These are phyloP conservation scores for Arthrobotrys entomopaga DNA, from an alignment of 2,329 filamentous ascomycete genomes.

Conservation along the genomic window DNA sequence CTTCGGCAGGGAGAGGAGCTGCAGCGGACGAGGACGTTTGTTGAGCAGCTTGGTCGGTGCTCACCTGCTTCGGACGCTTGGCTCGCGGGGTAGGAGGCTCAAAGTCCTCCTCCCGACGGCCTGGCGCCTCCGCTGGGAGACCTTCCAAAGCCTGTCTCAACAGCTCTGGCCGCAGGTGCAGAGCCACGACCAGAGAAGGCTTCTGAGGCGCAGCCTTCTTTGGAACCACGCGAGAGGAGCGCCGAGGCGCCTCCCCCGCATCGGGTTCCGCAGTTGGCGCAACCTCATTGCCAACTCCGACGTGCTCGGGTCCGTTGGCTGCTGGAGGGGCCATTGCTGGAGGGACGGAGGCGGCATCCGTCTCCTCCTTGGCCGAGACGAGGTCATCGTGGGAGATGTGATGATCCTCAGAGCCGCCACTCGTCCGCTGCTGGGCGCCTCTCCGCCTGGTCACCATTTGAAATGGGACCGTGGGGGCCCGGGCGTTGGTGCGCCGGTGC, in stretches of 20 bases:
- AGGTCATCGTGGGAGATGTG: constrained; percentile 23
- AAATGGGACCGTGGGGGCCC: constrained; percentile 52
- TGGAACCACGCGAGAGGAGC: constrained; percentile 47
- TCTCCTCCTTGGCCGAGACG: constrained; percentile 25
- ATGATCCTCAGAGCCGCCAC: constrained; percentile 44
- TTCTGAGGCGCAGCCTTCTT: constrained; percentile 40
- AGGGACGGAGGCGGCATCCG: constrained; percentile 4
- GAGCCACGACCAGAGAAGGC: constrained; percentile 25
- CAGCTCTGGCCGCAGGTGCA: constrained; percentile 22
- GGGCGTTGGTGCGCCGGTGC: constrained; percentile 34
- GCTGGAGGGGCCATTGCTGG: neutral
- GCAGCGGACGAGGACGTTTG: constrained; percentile 1
- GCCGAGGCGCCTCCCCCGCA: constrained; percentile 36
- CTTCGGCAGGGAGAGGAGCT: neutral
- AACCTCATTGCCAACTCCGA: constrained; percentile 19
- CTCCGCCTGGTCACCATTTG: constrained; percentile 51
- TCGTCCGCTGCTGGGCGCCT: constrained; percentile 35
- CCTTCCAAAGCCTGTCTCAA: constrained; percentile 8
- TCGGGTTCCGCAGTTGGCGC: constrained; percentile 23
- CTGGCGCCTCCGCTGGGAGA: constrained; percentile 9
- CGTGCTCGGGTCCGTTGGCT: constrained; percentile 30
- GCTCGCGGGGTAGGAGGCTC: constrained; percentile 19
- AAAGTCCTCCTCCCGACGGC: constrained; percentile 21
- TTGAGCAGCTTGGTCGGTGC: constrained; percentile 12
- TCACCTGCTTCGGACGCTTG: constrained; percentile 31